Percentiles rank a stretch among this genome's conserved stretches.
Conservation (phyloP, 495 filamentous ascomycete genomes). For the Talaromyces wortmannii region DNA sequence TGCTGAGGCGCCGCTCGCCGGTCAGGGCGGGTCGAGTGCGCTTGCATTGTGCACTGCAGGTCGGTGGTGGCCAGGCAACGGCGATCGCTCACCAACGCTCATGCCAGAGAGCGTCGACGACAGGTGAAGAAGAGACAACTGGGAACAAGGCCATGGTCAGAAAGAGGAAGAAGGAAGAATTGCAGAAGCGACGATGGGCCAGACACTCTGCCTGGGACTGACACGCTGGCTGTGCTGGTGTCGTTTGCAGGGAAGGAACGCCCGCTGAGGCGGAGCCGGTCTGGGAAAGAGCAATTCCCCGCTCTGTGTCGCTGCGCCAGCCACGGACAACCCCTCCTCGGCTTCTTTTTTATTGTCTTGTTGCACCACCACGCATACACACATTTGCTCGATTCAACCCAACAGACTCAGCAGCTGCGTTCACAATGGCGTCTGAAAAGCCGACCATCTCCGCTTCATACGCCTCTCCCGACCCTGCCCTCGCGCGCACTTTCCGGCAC, state of each 20-base stretch:
- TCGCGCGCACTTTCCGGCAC: slow-evolving; percentile 33
- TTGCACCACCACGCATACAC: background rate
- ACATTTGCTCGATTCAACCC: background rate
- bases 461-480: slow-evolving; percentile 37
- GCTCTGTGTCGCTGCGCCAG: too few species aligned
- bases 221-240: background rate
- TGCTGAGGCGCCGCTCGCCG: background rate
- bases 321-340: too few species aligned
- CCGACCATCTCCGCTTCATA: slow-evolving; percentile 48
- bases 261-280: too few species aligned
- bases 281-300: too few species aligned
- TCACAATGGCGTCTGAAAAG: background rate
- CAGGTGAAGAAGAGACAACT: background rate
- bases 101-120: background rate
- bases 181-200: too few species aligned
- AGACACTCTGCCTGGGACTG: too few species aligned
- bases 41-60: slow-evolving; percentile 1
- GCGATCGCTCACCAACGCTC: background rate
- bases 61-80: slow-evolving; percentile 1
- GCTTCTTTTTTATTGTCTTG: too few species aligned
- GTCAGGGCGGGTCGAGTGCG: slow-evolving; percentile 4
- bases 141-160: background rate
- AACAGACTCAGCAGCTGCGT: background rate
- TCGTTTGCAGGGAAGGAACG: too few species aligned
- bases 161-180: too few species aligned